Percentiles rank a stretch among this genome's conserved stretches.
Conservation (phyloP, 345 rosid species). For the Aquilaria sinensis region DNA sequence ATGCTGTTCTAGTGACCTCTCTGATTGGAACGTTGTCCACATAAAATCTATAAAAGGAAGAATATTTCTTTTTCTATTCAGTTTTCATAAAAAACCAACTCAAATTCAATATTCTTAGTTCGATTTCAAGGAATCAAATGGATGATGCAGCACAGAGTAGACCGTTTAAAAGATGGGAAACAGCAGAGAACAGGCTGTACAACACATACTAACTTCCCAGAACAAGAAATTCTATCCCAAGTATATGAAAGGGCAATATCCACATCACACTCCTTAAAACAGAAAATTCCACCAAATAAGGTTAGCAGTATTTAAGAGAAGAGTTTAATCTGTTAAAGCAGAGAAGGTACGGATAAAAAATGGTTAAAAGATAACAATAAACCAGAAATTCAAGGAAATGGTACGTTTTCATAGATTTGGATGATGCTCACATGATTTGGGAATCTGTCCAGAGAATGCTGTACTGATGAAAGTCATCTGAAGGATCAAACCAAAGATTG, state of each 20-base stretch:
- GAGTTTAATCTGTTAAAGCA: not conserved
- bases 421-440: conserved; percentile 63
- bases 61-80: no score
- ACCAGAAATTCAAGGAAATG: not conserved
- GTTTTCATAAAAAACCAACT: no score
- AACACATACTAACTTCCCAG: conserved; percentile 9
- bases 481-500: conserved; percentile 97
- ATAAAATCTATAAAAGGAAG: conserved; percentile 49
- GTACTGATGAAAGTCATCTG: conserved; percentile 91
- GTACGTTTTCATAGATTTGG: not conserved
- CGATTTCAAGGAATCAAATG: conserved; percentile 9
- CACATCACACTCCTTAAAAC: conserved; percentile 17
- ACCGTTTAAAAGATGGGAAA: conserved; percentile 3
- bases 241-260: conserved; percentile 6
- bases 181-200: conserved; percentile 16
- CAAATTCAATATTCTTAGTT: no score
- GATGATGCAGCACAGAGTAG: conserved; percentile 1
- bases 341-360: not conserved
- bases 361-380: not conserved
- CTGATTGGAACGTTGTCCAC: conserved; percentile 77
- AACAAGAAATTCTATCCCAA: conserved; percentile 14
- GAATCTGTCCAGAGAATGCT: conserved; percentile 92
- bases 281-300: conserved; percentile 9
- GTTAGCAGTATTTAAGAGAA: not conserved
- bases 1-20: conserved; percentile 57